phyloP scores from a whole-genome alignment of 208 protist genomes.

The Trypanosoma vivax region DNA sequence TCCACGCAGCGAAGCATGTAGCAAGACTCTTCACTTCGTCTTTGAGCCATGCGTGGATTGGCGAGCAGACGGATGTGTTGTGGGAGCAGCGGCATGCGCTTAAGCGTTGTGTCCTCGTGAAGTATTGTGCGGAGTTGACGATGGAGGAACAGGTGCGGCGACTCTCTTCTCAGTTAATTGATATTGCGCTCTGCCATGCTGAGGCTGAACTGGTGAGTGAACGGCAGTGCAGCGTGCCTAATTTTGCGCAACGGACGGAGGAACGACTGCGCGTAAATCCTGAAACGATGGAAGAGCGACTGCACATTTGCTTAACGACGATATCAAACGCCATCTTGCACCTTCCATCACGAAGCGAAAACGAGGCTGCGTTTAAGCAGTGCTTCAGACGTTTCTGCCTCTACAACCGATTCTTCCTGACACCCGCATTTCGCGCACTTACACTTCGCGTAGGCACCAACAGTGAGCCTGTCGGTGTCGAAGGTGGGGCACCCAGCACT shows the following conservation, averaged over 20 bases:
- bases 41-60: slow-evolving; percentile 3
- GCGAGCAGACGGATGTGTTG: slow-evolving; percentile 2
- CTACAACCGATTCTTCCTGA: slow-evolving; percentile 60
- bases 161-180: slow-evolving; percentile 38
- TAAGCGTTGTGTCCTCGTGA: slow-evolving; percentile 1
- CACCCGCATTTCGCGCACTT: slow-evolving; percentile 58
- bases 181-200: slow-evolving; percentile 31
- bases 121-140: slow-evolving; percentile 6
- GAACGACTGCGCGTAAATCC: slow-evolving; percentile 24
- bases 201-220: background rate
- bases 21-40: slow-evolving; percentile 31
- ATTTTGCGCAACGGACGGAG: slow-evolving; percentile 4
- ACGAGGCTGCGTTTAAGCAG: slow-evolving; percentile 16
- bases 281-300: slow-evolving; percentile 72
- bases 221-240: background rate
- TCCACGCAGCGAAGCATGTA: slow-evolving; percentile 48
- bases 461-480: background rate
- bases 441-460: slow-evolving; percentile 29
- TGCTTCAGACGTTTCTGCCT: slow-evolving; percentile 47
- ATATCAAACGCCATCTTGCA: slow-evolving; percentile 36
- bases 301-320: slow-evolving; percentile 46
- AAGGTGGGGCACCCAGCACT: background rate
- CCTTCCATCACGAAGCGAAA: slow-evolving; percentile 17
- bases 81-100: background rate
- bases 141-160: slow-evolving; percentile 29